Evolutionary conservation across 495 filamentous ascomycete species (phyloP).

Genomic region (Chaetomium tenue): DNA sequence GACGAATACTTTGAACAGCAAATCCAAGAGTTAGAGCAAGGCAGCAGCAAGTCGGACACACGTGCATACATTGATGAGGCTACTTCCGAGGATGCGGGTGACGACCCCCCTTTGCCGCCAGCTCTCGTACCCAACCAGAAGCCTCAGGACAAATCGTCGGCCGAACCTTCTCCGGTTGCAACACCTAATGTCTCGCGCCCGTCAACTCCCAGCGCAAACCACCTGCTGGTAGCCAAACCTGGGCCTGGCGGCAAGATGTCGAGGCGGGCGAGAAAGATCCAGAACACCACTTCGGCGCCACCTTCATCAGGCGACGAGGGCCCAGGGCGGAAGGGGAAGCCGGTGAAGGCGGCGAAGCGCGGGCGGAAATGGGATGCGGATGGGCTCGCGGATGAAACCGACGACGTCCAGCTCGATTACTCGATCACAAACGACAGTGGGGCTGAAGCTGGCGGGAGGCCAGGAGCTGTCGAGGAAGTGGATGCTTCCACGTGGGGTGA

Average conservation of each 20-base stretch:
- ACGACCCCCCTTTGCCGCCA: constrained; percentile 49
- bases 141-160: constrained; percentile 40
- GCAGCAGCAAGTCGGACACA: constrained; percentile 35
- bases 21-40: constrained; percentile 73
- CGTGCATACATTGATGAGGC: constrained; percentile 45
- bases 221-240: constrained; percentile 66
- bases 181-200: constrained; percentile 81
- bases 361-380: constrained; percentile 88
- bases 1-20: constrained; percentile 94
- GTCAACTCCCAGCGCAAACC: constrained; percentile 64
- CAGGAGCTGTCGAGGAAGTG: constrained; percentile 64
- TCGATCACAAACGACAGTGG: constrained; percentile 65
- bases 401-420: constrained; percentile 80
- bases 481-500: constrained; percentile 78
- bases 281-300: constrained; percentile 58
- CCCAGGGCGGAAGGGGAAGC: constrained; percentile 55
- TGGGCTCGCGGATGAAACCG: constrained; percentile 82
- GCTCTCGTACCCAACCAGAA: constrained; percentile 40
- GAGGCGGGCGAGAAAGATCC: constrained; percentile 76
- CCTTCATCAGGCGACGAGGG: constrained; percentile 83
- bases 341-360: constrained; percentile 67
- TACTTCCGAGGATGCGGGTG: constrained; percentile 34
- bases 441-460: constrained; percentile 43
- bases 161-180: constrained; percentile 61
- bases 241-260: constrained; percentile 73